Conservation (phyloP, 495 filamentous ascomycete genomes). For the Neurospora terricola region DNA sequence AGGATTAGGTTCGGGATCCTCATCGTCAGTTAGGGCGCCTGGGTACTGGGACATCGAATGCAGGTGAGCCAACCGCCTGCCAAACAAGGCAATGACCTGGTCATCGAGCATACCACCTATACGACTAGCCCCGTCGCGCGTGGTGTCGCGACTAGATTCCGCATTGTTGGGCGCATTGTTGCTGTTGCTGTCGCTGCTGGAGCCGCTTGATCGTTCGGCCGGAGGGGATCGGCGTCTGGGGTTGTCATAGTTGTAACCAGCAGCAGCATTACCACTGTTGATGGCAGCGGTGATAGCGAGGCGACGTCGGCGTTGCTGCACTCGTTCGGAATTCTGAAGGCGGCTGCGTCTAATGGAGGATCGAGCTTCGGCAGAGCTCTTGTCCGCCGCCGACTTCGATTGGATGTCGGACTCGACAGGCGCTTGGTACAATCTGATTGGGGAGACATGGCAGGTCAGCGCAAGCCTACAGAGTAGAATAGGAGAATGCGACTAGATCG, state of each 20-base stretch:
- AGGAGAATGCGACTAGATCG: not conserved
- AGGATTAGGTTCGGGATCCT: not conserved
- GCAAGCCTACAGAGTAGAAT: constrained; percentile 1
- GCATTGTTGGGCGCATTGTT: not conserved
- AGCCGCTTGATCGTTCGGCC: not conserved
- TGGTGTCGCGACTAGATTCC: constrained; percentile 5
- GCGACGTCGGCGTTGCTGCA: constrained; percentile 28
- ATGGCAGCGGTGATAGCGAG: constrained; percentile 14
- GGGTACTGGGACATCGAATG: constrained; percentile 12
- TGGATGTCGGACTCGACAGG: constrained; percentile 47
- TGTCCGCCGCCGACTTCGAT: constrained; percentile 41
- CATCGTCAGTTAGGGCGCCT: constrained; percentile 4
- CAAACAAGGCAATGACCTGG: constrained; percentile 18
- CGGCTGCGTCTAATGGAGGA: constrained; percentile 57
- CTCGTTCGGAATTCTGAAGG: constrained; percentile 16
- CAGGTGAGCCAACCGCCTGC: constrained; percentile 20
- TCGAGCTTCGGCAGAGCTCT: constrained; percentile 46
- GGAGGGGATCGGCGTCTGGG: not conserved
- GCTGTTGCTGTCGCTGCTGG: constrained; percentile 5
- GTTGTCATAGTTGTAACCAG: not conserved
- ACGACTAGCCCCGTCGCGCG: constrained; percentile 12
- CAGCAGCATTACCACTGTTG: constrained; percentile 2
- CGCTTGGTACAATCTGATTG: constrained; percentile 41
- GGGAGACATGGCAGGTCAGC: constrained; percentile 10
- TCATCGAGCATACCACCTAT: constrained; percentile 14